Base-by-base conservation (phyloP, 1,284 basidiomycete genomes). In the Marasmius oreades region DNA sequence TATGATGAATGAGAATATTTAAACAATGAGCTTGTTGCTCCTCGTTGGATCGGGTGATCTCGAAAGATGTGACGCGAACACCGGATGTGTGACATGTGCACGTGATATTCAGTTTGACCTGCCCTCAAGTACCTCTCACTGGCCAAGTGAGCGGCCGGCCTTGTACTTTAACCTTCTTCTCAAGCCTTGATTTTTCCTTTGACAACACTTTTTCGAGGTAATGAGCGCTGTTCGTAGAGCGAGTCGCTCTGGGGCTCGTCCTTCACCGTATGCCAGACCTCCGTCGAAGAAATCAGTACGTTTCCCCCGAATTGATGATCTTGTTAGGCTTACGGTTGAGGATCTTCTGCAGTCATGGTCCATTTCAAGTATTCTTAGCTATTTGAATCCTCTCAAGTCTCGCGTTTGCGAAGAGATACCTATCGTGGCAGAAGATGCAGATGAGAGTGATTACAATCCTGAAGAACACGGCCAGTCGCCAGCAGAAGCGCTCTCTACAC, bases 151-250 rank as follows among this genome's bases (percentile, higher is more conserved):
- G 14, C 24, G 44, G 20, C 44, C 44, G 23, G 47, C 47, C 47
- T 31, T 50, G n/a, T 31, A 50, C 26, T 50, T 14, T n/a, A 46
- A 44, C 18, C 58, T 53, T 33, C 51, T 42, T 55, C 60, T 55
- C 20, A 26, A 28, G 39, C 46, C 42, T 44, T 52, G 12, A 42
- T 33, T 14, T 51, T 55, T 51, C 20, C 31, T 22, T 45, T 43
- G 31, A 42, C 42, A 22, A 11, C 45, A 31, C 33, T n/a, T 46
- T 14, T 11, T 36, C 16, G 24, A 26, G 51, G 60, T 20, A 31
- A 84, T 83, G 81, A 82, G 82, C 63, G 79, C 75, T 39, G 68
- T 78, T 61, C 77, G 83, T 34, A 73, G 63, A n/a, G 67, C 71
- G 53, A 72, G 71, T 58, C 76, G 77, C 52, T 60, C 68, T 37